Evolutionary conservation across 1,139 yeast genomes (phyloP), one percentile per base, ranked within the genome.

Genomic region (Lizanozyma gosingica): DNA sequence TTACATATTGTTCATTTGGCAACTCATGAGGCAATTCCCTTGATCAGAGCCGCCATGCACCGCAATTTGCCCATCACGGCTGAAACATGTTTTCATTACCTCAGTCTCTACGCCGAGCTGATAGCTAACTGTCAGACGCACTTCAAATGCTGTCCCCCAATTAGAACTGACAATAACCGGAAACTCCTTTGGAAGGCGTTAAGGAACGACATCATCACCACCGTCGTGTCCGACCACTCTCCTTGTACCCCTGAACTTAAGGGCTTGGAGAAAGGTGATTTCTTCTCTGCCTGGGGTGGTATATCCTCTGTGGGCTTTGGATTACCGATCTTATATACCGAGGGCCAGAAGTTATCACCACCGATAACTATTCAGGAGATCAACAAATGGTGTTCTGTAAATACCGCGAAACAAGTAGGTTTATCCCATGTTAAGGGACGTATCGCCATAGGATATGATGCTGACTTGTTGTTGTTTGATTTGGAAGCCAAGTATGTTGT

Each of bases 281-380:
- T 88, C 57, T 79, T 87, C 57, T 76, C 79, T 37, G 95, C 97
- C 2, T 90, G 97, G 97, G 97, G 97, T 38, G 97, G 97, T n/a
- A 87, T 90, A 39, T 75, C 95, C 2, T 84, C 95, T 1, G 94
- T 90, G 18, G 97, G 97, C 0, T 76, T 88, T 40, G 97, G 97
- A 0, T 71, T 90, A 41, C 84, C 95, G 0, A 72, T 88, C 36
- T 62, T 90, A 43, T 80, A 75, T 70, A 84, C 95, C 1, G 88
- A 83, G 51, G 88, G 90, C 6, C 62, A 63, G 41, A 71, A 75
- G 50, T 63, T 75, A 42, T 44, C 60, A 14, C 77, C 80, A 2
- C 79, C 77, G 15, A 67, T 82, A 15, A 54, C 76, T 0, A 58
- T 86, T 15, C 62, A 66, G 2, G 87, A 84, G 46, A 80, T 88